phyloP scores from a whole-genome alignment of 1,284 basidiomycete species.

The Cryptococcus sp. region DNA sequence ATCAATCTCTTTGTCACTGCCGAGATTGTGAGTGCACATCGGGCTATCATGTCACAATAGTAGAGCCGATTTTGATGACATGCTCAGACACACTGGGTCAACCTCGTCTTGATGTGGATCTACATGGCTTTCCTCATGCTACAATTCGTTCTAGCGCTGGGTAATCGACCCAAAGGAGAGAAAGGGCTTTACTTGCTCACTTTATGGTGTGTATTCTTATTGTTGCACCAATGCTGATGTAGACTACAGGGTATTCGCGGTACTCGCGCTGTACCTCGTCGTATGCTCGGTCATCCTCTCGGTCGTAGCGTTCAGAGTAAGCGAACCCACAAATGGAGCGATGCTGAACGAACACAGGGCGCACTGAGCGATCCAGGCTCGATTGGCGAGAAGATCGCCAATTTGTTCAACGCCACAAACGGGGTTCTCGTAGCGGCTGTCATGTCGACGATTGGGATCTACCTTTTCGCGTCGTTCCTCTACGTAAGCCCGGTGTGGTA shows the following conservation, averaged over 20 bases:
- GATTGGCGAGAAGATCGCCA: slow-evolving; percentile 58
- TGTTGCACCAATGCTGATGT: background rate
- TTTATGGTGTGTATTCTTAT: slow-evolving; percentile 52
- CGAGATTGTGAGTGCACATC: slow-evolving; percentile 58
- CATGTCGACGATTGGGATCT: slow-evolving; percentile 83
- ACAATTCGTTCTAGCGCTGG: slow-evolving; percentile 88
- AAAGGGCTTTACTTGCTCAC: slow-evolving; percentile 76
- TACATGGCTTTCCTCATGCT: slow-evolving; percentile 82
- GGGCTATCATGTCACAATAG: slow-evolving; percentile 15
- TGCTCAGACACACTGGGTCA: slow-evolving; percentile 84
- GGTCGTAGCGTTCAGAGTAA: slow-evolving; percentile 70
- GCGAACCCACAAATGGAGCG: slow-evolving; percentile 25
- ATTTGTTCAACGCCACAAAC: slow-evolving; percentile 73
- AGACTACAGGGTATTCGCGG: slow-evolving; percentile 69
- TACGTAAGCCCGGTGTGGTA: slow-evolving; percentile 64
- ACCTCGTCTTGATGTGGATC: slow-evolving; percentile 78
- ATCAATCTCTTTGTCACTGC: slow-evolving; percentile 71
- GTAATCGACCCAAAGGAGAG: slow-evolving; percentile 95
- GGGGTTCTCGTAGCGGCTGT: slow-evolving; percentile 84
- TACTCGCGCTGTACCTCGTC: slow-evolving; percentile 76
- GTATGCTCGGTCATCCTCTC: slow-evolving; percentile 84
- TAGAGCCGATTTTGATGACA: background rate
- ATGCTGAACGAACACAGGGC: slow-evolving; percentile 51
- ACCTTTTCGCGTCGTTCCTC: slow-evolving; percentile 79
- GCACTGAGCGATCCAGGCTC: slow-evolving; percentile 54